Percentiles rank a stretch among this genome's conserved stretches.
phyloP scores from a whole-genome alignment of 306 rosid genomes.

The Hippophae rhamnoides region DNA sequence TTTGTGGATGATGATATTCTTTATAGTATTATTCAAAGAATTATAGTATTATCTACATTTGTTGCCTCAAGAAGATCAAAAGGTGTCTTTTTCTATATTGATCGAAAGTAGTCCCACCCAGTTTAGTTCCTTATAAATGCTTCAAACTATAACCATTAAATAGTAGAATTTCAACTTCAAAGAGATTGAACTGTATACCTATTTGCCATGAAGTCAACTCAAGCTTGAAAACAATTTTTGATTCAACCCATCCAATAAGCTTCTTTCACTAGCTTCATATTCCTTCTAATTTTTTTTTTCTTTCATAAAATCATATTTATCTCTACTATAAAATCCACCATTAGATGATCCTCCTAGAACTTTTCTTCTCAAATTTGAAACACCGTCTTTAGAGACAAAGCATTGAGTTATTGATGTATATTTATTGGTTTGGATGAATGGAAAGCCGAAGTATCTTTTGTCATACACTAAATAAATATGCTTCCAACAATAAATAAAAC shows the following conservation, averaged over 20 bases:
- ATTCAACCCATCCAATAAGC: conserved; percentile 72
- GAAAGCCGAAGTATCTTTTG: conserved; percentile 42
- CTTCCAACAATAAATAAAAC: too few relatives aligned
- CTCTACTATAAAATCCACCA: conserved; percentile 67
- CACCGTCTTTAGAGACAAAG: conserved; percentile 51
- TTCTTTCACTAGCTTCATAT: conserved; percentile 33
- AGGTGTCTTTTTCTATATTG: conserved; percentile 46
- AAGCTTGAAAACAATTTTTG: conserved; percentile 48
- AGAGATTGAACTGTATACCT: conserved; percentile 57
- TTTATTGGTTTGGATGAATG: conserved; percentile 36
- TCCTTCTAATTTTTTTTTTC: conserved; percentile 42
- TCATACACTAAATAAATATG: conserved; percentile 34
- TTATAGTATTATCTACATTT: conserved; percentile 33
- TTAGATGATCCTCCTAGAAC: conserved; percentile 82
- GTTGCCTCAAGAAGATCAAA: conserved; percentile 56
- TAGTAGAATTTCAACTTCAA: conserved; percentile 61
- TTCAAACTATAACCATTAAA: conserved; percentile 62
- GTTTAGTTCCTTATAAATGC: conserved; percentile 59
- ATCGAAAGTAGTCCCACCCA: conserved; percentile 63
- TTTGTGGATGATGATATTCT: conserved; percentile 38
- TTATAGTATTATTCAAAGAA: conserved; percentile 66
- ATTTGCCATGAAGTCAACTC: conserved; percentile 50
- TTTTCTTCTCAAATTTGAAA: conserved; percentile 55
- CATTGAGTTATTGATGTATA: conserved; percentile 59
- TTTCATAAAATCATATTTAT: conserved; percentile 44